These are phyloP conservation scores for Beauveria scarabaeidicola DNA, from an alignment of 2,329 filamentous ascomycete genomes.

Conservation along the genomic window DNA sequence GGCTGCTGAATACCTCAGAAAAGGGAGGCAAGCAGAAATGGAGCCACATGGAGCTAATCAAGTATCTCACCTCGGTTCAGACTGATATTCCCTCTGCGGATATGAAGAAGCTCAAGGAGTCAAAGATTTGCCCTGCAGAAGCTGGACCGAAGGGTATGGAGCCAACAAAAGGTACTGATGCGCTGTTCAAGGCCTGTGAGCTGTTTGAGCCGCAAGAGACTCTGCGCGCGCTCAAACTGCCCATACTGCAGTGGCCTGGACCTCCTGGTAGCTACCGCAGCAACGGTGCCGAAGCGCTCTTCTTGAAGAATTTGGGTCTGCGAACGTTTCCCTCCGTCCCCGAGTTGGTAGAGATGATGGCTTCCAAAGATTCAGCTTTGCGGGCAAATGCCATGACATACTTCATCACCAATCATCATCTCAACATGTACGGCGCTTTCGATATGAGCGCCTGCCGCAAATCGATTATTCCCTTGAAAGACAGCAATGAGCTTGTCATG, in stretches of 20 bases:
- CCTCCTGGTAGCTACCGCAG: conserved; percentile 52
- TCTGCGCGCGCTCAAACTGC: conserved; percentile 61
- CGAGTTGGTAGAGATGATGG: conserved; percentile 73
- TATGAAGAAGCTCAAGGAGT: conserved; percentile 66
- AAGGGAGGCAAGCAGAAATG: conserved; percentile 55
- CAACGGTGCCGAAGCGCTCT: conserved; percentile 62
- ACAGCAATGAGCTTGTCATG: conserved; percentile 56
- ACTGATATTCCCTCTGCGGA: conserved; percentile 82
- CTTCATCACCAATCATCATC: conserved; percentile 71
- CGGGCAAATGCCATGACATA: conserved; percentile 69
- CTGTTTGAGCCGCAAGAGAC: conserved; percentile 71
- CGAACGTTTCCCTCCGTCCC: conserved; percentile 60
- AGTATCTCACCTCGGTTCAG: conserved; percentile 83
- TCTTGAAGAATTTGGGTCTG: conserved; percentile 66
- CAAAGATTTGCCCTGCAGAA: conserved; percentile 77
- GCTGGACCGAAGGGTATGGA: conserved; percentile 48
- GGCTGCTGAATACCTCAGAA: conserved; percentile 58
- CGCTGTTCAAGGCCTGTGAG: conserved; percentile 64
- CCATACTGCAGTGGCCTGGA: conserved; percentile 75
- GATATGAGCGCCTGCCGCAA: conserved; percentile 47
- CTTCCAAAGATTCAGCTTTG: conserved; percentile 47
- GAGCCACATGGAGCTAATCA: conserved; percentile 92
- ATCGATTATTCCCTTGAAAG: conserved; percentile 65
- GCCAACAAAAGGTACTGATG: conserved; percentile 39
- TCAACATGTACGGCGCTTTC: conserved; percentile 64